Base-by-base conservation (phyloP, 1,284 basidiomycete species). In the Naganishia cerealis region DNA sequence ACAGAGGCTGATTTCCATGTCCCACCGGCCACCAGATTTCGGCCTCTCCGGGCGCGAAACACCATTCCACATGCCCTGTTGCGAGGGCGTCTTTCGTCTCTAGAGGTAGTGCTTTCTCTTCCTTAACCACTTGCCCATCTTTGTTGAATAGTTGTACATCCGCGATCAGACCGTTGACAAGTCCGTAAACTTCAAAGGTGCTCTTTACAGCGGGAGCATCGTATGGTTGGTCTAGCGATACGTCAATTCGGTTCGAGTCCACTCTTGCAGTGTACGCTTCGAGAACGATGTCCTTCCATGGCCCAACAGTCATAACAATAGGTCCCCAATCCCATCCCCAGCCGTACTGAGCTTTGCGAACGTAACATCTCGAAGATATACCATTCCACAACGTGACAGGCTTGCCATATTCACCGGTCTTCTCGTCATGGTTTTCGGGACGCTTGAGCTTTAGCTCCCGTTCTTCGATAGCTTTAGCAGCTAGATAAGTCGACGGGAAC, bases 291-390 rank as follows among this genome's bases (percentile, higher is more conserved):
- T 67, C 57, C 68, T 75, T 73, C 81, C 76, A 81, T 7, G 77
- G 79, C 21, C 80, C 81, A 43, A 74, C 74, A 10, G 78, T 82
- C 78, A 81, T 78, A 53, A 81, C 59, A 7, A 78, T 72, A 3
- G 81, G 82, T 66, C 90, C 92, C 76, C 79, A 79, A 71, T 77
- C 79, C 79, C 78, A 79, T 4, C 78, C 79, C 78, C 77, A 80
- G 18, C 72, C 90, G 82, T 92, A 94, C 76, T 91, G 89, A 1
- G 92, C 91, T 80, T 94, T 94, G 61, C 92, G 86, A 53, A 93
- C 88, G 75, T 94, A 90, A 29, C 94, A 82, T 50, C 92, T 86
- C 73, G 88, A 90, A 0, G 90, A 87, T 76, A 93, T 90, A 6
- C 92, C 92, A 75, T 94, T 94, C 92, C 90, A 92, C 3, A 89